Evolutionary conservation across 352 stramenopile species (phyloP).

Genomic region (Globisporangium barbulae): DNA sequence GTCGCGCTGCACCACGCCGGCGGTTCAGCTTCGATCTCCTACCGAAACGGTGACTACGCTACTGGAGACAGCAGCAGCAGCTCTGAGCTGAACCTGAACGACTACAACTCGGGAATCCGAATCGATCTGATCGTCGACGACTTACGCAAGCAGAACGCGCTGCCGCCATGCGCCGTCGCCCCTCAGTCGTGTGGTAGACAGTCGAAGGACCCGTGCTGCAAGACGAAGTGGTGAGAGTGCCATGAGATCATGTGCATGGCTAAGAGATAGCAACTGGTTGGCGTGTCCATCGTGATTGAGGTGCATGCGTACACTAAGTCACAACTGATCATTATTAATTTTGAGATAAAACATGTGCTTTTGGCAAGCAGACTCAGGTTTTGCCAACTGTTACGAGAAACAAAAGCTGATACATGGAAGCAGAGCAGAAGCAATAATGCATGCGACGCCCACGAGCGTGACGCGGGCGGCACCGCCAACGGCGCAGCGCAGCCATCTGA

Average conservation of each 20-base stretch:
- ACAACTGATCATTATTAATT: too few species aligned
- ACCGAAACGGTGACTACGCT: not conserved
- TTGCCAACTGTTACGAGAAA: too few species aligned
- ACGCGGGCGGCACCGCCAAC: not conserved
- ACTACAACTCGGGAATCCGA: constrained; percentile 34
- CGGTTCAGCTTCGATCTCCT: constrained; percentile 3
- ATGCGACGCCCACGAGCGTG: too few species aligned
- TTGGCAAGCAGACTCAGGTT: too few species aligned
- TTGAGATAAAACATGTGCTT: too few species aligned
- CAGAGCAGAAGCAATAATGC: too few species aligned
- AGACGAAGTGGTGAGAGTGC: constrained; percentile 7
- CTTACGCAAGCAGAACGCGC: constrained; percentile 13
- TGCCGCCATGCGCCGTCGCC: constrained; percentile 27
- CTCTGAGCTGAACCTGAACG: constrained; percentile 3
- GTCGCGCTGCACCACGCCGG: constrained; percentile 66
- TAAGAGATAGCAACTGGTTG: not conserved
- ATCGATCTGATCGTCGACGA: constrained; percentile 37
- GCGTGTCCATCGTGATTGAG: too few species aligned
- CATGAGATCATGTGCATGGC: not conserved
- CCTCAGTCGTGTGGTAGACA: not conserved
- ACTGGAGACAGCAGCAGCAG: not conserved
- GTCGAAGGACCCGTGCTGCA: constrained; percentile 9
- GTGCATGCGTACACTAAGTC: too few species aligned
- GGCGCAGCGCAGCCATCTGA: not conserved
- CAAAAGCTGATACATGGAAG: too few species aligned